Percentiles rank a stretch among this genome's conserved stretches.
These are phyloP conservation scores for Fusarium armeniacum DNA, from an alignment of 2,329 filamentous ascomycete genomes.

Conservation along the genomic window DNA sequence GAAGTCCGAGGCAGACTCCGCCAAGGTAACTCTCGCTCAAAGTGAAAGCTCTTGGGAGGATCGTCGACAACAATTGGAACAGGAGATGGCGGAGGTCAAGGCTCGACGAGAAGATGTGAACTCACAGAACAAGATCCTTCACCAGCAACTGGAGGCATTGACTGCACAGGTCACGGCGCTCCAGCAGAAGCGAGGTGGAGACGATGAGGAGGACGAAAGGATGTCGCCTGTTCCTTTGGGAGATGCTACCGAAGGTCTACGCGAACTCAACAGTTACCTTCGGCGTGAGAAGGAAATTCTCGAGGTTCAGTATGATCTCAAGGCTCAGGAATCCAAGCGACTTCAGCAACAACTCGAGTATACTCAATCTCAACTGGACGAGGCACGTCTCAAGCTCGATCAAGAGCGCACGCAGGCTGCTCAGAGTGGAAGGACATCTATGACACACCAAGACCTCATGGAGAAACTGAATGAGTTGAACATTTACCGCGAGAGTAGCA, in stretches of 20 bases:
- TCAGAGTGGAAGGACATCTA: slow-evolving; percentile 78
- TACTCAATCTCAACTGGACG: slow-evolving; percentile 87
- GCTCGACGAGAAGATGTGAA: slow-evolving; percentile 85
- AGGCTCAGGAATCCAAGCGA: slow-evolving; percentile 87
- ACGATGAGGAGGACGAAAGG: slow-evolving; percentile 66
- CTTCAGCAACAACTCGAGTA: slow-evolving; percentile 92
- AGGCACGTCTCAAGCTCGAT: slow-evolving; percentile 87
- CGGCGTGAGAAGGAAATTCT: slow-evolving; percentile 97
- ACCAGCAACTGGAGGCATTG: slow-evolving; percentile 88
- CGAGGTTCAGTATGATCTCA: slow-evolving; percentile 94
- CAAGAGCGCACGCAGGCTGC: slow-evolving; percentile 85
- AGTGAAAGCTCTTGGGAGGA: slow-evolving; percentile 92
- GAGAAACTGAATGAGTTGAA: slow-evolving; percentile 97
- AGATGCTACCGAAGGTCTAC: slow-evolving; percentile 79
- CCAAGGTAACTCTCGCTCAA: slow-evolving; percentile 81
- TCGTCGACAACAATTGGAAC: slow-evolving; percentile 82
- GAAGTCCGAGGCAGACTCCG: slow-evolving; percentile 86
- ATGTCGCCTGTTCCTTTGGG: slow-evolving; percentile 66
- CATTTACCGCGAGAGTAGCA: slow-evolving; percentile 93
- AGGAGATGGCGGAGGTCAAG: slow-evolving; percentile 84
- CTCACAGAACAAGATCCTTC: slow-evolving; percentile 90
- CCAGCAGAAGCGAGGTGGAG: slow-evolving; percentile 78
- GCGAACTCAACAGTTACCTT: slow-evolving; percentile 91
- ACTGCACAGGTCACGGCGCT: slow-evolving; percentile 82
- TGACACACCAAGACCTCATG: slow-evolving; percentile 91